Conservation (phyloP, 1,139 yeast genomes). For the Scheffersomyces segobiensis region DNA sequence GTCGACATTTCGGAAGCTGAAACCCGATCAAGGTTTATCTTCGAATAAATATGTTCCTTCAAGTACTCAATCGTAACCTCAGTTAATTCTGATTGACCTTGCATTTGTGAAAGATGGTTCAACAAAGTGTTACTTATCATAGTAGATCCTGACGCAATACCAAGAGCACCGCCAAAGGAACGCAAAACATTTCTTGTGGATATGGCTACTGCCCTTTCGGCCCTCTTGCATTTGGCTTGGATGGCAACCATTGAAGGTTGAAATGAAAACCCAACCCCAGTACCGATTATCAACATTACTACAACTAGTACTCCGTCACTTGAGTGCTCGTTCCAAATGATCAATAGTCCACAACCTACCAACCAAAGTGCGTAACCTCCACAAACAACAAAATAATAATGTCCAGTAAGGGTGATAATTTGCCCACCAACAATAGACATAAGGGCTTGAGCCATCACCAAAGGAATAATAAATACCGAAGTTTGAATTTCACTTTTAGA, state of each 20-base stretch:
- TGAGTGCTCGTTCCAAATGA: constrained; percentile 32
- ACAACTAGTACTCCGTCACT: constrained; percentile 34
- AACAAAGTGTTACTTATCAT: constrained; percentile 43
- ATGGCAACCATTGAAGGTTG: constrained; percentile 59
- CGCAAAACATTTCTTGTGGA: constrained; percentile 54
- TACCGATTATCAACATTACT: constrained; percentile 43
- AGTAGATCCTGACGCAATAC: constrained; percentile 46
- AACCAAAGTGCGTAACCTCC: constrained; percentile 48
- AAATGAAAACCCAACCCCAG: constrained; percentile 53
- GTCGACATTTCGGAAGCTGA: constrained; percentile 21
- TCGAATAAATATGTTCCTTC: constrained; percentile 31
- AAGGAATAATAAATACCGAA: constrained; percentile 42
- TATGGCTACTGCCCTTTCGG: constrained; percentile 58
- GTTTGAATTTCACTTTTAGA: constrained; percentile 38
- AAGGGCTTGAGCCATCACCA: constrained; percentile 42
- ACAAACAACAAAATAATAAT: constrained; percentile 41
- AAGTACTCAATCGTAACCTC: constrained; percentile 17
- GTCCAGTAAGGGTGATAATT: constrained; percentile 41
- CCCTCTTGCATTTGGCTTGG: constrained; percentile 50
- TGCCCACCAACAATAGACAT: constrained; percentile 45
- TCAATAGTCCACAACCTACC: constrained; percentile 37
- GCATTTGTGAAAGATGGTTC: constrained; percentile 16
- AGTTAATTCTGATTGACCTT: constrained; percentile 9
- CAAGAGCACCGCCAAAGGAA: constrained; percentile 57
- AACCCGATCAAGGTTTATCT: constrained; percentile 27